Conservation (phyloP, 2,329 filamentous ascomycete genomes). For the Xylariaceae sp. region DNA sequence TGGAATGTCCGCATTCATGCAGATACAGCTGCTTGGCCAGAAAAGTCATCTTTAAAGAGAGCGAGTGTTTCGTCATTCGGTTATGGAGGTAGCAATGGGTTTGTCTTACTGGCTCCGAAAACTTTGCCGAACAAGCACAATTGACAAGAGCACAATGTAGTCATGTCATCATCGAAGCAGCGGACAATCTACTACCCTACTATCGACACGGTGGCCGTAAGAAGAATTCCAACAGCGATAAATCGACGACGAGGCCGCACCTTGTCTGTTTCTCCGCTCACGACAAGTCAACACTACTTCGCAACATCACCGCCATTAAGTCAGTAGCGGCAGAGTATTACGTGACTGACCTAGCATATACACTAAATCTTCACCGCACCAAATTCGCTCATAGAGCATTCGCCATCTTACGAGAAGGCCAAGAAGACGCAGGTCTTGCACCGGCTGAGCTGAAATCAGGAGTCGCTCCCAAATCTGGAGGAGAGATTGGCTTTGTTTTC, state of each 20-base stretch:
- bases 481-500: constrained; percentile 18
- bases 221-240: constrained; percentile 3
- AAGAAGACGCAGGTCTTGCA: constrained; percentile 5
- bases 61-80: constrained; percentile 21
- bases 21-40: constrained; percentile 16
- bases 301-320: constrained; percentile 19
- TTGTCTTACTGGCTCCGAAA: not conserved
- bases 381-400: constrained; percentile 9
- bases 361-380: constrained; percentile 16
- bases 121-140: too few relatives aligned
- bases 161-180: constrained; percentile 8
- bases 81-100: constrained; percentile 19
- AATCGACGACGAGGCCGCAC: constrained; percentile 13
- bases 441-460: constrained; percentile 1
- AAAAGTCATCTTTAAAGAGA: constrained; percentile 11
- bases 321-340: constrained; percentile 15
- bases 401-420: constrained; percentile 10
- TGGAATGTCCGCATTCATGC: constrained; percentile 19
- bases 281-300: constrained; percentile 17
- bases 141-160: too few relatives aligned
- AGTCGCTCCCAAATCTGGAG: constrained; percentile 1
- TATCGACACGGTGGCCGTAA: constrained; percentile 16
- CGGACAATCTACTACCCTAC: constrained; percentile 16
- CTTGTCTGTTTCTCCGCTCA: constrained; percentile 21
- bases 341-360: constrained; percentile 17